Conservation (phyloP, 306 rosid genomes). For the Glycyrrhiza uralensis region DNA sequence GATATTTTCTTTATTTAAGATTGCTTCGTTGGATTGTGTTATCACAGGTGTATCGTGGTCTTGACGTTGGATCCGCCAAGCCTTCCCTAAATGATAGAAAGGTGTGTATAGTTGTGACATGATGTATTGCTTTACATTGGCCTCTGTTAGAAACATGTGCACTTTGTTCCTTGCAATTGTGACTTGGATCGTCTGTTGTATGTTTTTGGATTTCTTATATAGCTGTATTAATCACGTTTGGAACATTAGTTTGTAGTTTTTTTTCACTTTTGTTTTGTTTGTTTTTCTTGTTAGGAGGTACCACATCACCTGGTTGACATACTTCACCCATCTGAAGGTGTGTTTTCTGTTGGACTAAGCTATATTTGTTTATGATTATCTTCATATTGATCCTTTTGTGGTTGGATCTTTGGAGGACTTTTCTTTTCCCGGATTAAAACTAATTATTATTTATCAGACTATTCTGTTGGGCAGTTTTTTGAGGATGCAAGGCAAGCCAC, state of each 20-base stretch:
- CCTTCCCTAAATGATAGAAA: conserved; percentile 71
- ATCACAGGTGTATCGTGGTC: conserved; percentile 75
- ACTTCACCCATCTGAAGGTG: conserved; percentile 79
- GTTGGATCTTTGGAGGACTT: conserved; percentile 15
- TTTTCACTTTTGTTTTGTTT: conserved; percentile 8
- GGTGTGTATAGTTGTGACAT: conserved; percentile 48
- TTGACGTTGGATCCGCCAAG: conserved; percentile 94
- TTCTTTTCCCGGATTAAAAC: conserved; percentile 22
- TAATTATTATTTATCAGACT: conserved; percentile 60
- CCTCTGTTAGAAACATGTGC: neutral
- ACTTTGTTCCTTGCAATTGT: conserved; percentile 13
- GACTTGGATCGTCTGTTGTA: neutral
- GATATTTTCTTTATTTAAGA: neutral
- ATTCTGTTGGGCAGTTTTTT: conserved; percentile 87
- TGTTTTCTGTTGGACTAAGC: conserved; percentile 30
- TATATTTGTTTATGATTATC: conserved; percentile 13
- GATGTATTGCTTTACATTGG: neutral
- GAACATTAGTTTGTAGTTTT: neutral
- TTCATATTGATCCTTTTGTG: conserved; percentile 13
- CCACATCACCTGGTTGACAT: conserved; percentile 85
- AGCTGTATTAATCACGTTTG: neutral
- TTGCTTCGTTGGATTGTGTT: conserved; percentile 1
- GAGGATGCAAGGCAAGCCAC: conserved; percentile 93
- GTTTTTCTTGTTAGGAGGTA: conserved; percentile 57
- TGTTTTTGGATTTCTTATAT: conserved; percentile 9